These are phyloP conservation scores for Datisca glomerata DNA, from an alignment of 306 rosid species.

Conservation along the genomic window DNA sequence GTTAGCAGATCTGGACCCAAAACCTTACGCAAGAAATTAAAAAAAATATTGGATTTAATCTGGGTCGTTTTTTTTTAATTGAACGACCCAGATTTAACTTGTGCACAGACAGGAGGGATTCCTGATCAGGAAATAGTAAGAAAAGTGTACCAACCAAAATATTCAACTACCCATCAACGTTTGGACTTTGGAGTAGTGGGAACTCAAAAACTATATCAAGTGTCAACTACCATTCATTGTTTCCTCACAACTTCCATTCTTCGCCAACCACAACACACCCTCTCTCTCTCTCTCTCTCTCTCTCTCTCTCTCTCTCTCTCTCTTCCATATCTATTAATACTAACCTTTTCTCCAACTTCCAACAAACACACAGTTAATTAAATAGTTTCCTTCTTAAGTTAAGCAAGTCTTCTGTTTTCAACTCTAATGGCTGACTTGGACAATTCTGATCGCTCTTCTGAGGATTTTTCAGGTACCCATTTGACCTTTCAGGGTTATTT, in stretches of 20 bases:
- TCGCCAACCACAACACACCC: too few species aligned
- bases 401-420: conserved; percentile 12
- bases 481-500: not conserved
- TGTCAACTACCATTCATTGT: conserved; percentile 61
- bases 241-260: conserved; percentile 13
- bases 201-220: conserved; percentile 3
- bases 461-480: conserved; percentile 49
- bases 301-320: too few species aligned
- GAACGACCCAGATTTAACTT: not conserved
- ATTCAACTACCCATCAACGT: conserved; percentile 52
- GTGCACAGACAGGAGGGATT: not conserved
- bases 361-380: conserved; percentile 2
- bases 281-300: too few species aligned
- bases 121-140: not conserved
- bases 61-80: too few species aligned
- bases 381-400: not conserved
- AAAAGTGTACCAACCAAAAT: conserved; percentile 21
- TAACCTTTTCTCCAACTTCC: conserved; percentile 14
- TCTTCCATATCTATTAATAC: conserved; percentile 27
- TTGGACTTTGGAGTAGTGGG: too few species aligned
- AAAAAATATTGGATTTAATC: not conserved
- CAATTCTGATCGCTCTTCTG: conserved; percentile 29
- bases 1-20: not conserved
- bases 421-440: conserved; percentile 42
- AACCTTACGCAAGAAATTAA: not conserved